Evolutionary conservation across 2,329 filamentous ascomycete genomes (phyloP).

Genomic region (Daldinia sp.): DNA sequence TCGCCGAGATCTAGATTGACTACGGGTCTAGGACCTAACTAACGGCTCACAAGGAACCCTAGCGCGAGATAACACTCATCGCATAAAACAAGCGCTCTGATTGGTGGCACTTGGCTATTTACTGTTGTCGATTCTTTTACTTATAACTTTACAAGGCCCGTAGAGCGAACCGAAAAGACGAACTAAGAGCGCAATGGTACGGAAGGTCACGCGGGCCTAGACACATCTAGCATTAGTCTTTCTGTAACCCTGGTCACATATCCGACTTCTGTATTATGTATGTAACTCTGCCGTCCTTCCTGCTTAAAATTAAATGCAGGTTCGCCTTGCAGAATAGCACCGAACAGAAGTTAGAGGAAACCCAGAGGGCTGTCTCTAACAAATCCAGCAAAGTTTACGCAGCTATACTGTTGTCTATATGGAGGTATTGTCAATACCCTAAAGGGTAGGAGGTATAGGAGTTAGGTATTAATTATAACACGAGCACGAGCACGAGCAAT

Average conservation of each 20-base stretch:
- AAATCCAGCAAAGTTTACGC: constrained; percentile 27
- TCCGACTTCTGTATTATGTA: constrained; percentile 14
- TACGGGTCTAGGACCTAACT: constrained; percentile 33
- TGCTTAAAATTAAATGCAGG: constrained; percentile 35
- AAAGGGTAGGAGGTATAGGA: constrained; percentile 10
- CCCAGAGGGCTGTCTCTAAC: constrained; percentile 16
- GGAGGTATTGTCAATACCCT: constrained; percentile 12
- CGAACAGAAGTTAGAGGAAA: constrained; percentile 28
- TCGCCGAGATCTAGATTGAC: constrained; percentile 43
- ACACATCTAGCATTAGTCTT: constrained; percentile 28
- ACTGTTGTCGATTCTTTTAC: constrained; percentile 44
- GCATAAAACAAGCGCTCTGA: constrained; percentile 24
- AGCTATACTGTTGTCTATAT: constrained; percentile 21
- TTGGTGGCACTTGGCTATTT: constrained; percentile 38
- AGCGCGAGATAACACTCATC: constrained; percentile 37
- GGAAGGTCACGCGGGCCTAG: constrained; percentile 48
- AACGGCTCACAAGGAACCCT: constrained; percentile 33
- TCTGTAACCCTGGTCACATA: constrained; percentile 29
- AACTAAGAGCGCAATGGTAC: constrained; percentile 31
- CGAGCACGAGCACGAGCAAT: constrained; percentile 1
- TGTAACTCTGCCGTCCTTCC: constrained; percentile 38
- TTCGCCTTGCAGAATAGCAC: constrained; percentile 46
- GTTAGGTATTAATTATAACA: constrained; percentile 9
- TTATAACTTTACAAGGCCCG: constrained; percentile 29
- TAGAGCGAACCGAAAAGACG: constrained; percentile 4